A percentile compares a stretch with the other conserved stretches of the same genome.
These are phyloP conservation scores for Trametes gibbosa DNA, from an alignment of 768 basidiomycete species.

Conservation along the genomic window DNA sequence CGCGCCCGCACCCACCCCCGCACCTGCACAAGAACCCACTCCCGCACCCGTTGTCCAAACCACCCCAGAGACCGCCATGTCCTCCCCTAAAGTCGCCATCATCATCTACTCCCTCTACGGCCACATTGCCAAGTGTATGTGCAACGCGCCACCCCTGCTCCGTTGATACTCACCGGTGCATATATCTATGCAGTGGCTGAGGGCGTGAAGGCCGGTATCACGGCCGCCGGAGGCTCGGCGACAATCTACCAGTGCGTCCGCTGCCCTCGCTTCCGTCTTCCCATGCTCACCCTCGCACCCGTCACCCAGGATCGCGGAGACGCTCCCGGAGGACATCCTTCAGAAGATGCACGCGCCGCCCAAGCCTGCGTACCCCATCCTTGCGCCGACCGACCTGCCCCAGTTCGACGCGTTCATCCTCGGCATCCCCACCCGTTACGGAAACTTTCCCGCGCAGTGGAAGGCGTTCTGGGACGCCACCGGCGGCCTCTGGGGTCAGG, in stretches of 20 bases:
- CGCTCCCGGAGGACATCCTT: slow-evolving; percentile 67
- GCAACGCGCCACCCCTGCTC: neutral
- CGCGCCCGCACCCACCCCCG: slow-evolving; percentile 5
- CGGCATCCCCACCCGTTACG: slow-evolving; percentile 80
- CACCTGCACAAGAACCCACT: too few relatives aligned
- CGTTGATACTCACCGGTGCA: neutral
- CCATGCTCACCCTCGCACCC: neutral
- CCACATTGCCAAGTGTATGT: slow-evolving; percentile 66
- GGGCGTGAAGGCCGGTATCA: slow-evolving; percentile 42
- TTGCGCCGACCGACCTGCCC: slow-evolving; percentile 54
- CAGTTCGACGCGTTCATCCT: slow-evolving; percentile 74
- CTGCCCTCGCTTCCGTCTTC: neutral
- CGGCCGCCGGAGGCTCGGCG: slow-evolving; percentile 41
- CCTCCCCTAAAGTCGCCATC: slow-evolving; percentile 59
- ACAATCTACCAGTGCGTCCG: slow-evolving; percentile 45
- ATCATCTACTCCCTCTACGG: slow-evolving; percentile 76
- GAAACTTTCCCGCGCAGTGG: slow-evolving; percentile 79
- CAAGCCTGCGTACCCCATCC: slow-evolving; percentile 70
- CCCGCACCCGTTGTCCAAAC: slow-evolving; percentile 7
- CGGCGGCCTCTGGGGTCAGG: slow-evolving; percentile 59
- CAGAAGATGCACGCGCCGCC: slow-evolving; percentile 67
- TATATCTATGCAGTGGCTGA: slow-evolving; percentile 54
- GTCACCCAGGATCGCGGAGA: slow-evolving; percentile 65
- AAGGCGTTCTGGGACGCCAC: slow-evolving; percentile 82
- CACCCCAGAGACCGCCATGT: slow-evolving; percentile 10